phyloP scores from a whole-genome alignment of 2,329 filamentous ascomycete species.

The Hymenoscyphus fructigenus region DNA sequence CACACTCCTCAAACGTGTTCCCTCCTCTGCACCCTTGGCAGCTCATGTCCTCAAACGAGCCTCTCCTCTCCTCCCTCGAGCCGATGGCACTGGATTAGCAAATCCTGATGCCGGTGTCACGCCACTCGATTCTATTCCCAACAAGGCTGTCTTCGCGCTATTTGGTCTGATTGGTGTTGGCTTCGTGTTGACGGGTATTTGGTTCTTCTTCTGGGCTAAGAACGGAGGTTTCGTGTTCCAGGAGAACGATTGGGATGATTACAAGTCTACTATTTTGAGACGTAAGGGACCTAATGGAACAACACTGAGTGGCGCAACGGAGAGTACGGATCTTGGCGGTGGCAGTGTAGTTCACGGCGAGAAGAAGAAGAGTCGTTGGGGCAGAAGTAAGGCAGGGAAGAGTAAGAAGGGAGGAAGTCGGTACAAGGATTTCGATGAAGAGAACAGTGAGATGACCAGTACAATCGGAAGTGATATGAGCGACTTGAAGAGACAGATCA shows the following conservation, averaged over 20 bases:
- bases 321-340: constrained; percentile 80
- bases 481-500: constrained; percentile 36
- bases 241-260: constrained; percentile 93
- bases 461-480: constrained; percentile 29
- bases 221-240: constrained; percentile 91
- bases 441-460: constrained; percentile 23
- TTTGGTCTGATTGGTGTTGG: constrained; percentile 80
- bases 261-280: constrained; percentile 90
- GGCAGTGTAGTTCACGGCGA: constrained; percentile 78
- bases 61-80: constrained; percentile 15
- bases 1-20: constrained; percentile 26
- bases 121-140: constrained; percentile 51
- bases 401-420: constrained; percentile 19
- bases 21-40: constrained; percentile 23
- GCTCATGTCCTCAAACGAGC: constrained; percentile 16
- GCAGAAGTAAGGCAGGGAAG: constrained; percentile 33
- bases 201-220: constrained; percentile 99
- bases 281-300: constrained; percentile 88
- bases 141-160: constrained; percentile 74
- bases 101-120: constrained; percentile 50
- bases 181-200: constrained; percentile 75
- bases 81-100: constrained; percentile 10
- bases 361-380: constrained; percentile 37
- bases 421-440: constrained; percentile 38
- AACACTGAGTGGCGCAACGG: constrained; percentile 77